Base-by-base conservation (phyloP, 2,329 filamentous ascomycete genomes). In the Thermothelomyces thermophilus region DNA sequence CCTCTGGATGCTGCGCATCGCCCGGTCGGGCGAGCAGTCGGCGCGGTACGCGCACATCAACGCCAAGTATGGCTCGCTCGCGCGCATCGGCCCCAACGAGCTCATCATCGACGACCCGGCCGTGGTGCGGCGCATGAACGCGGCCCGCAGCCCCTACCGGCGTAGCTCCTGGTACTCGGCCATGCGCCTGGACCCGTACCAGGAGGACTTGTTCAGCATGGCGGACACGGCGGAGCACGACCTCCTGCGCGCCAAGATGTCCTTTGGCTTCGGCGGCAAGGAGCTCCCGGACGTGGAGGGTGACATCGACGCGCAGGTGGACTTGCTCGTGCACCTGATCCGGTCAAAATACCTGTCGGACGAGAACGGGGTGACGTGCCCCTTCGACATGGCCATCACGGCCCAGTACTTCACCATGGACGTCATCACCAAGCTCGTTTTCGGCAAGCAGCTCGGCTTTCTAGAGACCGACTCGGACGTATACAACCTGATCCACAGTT, bases 401-500 rank as follows among this genome's bases (percentile, higher is more conserved):
- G 68, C 70, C 3, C 73, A 77, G 36, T 79, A 69, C 63, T 73
- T 80, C 48, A 77, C 76, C 0, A 63, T 81, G 4, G 79, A 82
- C 51, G 71, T 79, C 34, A 77, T 82, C 54, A 75, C 70, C 30
- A 70, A 72, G 37, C 60, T 82, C 4, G 73, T 73, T 0, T 74
- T 80, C 39, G 77, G 77, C 10, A 58, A 73, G 43, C 60, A 69
- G 0, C 76, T 79, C 52, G 75, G 75, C 11, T 74, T 73, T 54
- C 56, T 79, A 0, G 67, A 68, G n/a, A 57, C 65, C 5, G 72
- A 79, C 55, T 60, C 64, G 3, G 75, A 79, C 52, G 66, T 72
- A 0, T 73, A 72, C 55, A 69, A 68, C 44, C 77, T 75, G 56
- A 70, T 77, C 16, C 16, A 14, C 33, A 5, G 33, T 11, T 11